Evolutionary conservation across 2,329 filamentous ascomycete genomes (phyloP).

Genomic region (Sordariomycetes sp.): DNA sequence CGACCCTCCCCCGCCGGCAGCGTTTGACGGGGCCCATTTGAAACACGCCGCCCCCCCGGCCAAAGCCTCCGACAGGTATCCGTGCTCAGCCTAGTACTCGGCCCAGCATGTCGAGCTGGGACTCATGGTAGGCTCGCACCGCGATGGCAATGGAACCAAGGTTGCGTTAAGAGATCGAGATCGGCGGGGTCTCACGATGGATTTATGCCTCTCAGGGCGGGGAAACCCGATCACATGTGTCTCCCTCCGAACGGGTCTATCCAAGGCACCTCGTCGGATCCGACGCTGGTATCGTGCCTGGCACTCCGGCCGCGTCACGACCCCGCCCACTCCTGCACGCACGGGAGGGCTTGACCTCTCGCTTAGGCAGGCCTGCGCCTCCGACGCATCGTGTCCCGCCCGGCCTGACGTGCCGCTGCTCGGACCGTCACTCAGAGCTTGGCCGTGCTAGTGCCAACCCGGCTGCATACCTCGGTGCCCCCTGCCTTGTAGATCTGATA

Average conservation of each 20-base stretch:
- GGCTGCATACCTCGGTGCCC: neutral
- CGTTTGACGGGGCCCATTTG: neutral
- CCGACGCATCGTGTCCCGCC: neutral
- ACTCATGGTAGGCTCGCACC: neutral
- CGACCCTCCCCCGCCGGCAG: neutral
- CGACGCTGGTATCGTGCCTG: neutral
- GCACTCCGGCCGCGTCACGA: neutral
- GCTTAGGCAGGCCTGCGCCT: neutral
- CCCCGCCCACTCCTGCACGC: neutral
- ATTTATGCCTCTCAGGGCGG: neutral
- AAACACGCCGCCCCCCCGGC: neutral
- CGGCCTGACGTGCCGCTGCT: neutral
- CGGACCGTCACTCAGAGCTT: neutral
- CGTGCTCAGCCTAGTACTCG: neutral
- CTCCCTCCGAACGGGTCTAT: neutral
- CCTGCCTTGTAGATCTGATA: constrained; percentile 2
- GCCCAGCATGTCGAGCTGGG: neutral
- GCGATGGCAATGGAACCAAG: neutral
- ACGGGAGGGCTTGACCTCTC: neutral
- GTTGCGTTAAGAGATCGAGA: neutral
- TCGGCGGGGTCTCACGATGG: neutral
- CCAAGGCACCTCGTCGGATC: neutral
- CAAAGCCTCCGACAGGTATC: neutral
- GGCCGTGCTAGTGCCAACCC: neutral
- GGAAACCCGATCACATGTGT: neutral